These are phyloP conservation scores for Capniomyces stellatus DNA, from an alignment of 371 early-diverging fungal species.

Conservation along the genomic window DNA sequence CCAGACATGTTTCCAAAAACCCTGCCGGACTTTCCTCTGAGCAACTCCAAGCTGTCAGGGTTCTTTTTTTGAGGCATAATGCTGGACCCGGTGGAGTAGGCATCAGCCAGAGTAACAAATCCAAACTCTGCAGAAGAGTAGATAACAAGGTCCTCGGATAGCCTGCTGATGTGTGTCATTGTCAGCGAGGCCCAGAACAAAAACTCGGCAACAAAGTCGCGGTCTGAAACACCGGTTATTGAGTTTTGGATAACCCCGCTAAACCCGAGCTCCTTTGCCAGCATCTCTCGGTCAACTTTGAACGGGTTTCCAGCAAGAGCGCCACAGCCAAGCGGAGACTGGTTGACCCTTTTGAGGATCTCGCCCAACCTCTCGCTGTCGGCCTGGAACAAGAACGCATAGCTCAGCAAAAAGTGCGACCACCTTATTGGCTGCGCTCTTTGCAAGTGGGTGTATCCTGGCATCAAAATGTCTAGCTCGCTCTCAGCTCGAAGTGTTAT, in stretches of 20 bases:
- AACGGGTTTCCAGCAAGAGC: slow-evolving; percentile 96
- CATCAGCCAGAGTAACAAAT: slow-evolving; percentile 80
- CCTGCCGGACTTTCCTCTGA: slow-evolving; percentile 91
- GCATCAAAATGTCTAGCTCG: slow-evolving; percentile 84
- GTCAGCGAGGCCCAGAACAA: slow-evolving; percentile 74
- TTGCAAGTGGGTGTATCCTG: slow-evolving; percentile 96
- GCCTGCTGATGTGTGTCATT: slow-evolving; percentile 80
- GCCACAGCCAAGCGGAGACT: slow-evolving; percentile 79
- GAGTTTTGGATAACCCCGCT: slow-evolving; percentile 66
- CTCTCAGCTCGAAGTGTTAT: slow-evolving; percentile 57
- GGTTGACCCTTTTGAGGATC: slow-evolving; percentile 57
- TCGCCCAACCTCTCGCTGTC: slow-evolving; percentile 72
- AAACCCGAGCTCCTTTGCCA: slow-evolving; percentile 79
- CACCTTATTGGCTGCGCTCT: slow-evolving; percentile 96
- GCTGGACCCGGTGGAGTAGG: slow-evolving; percentile 91
- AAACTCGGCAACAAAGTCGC: slow-evolving; percentile 93
- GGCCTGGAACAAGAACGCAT: slow-evolving; percentile 76
- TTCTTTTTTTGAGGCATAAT: slow-evolving; percentile 99
- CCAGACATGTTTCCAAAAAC: slow-evolving; percentile 89
- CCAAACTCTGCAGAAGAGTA: slow-evolving; percentile 85
- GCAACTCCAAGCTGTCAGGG: slow-evolving; percentile 85
- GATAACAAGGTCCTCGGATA: slow-evolving; percentile 87
- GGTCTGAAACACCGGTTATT: slow-evolving; percentile 76
- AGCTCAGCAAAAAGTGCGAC: slow-evolving; percentile 73
- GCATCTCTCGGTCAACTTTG: slow-evolving; percentile 71